These are phyloP conservation scores for Aspergillus brasiliensis DNA, from an alignment of 2,329 filamentous ascomycete genomes.

Conservation along the genomic window DNA sequence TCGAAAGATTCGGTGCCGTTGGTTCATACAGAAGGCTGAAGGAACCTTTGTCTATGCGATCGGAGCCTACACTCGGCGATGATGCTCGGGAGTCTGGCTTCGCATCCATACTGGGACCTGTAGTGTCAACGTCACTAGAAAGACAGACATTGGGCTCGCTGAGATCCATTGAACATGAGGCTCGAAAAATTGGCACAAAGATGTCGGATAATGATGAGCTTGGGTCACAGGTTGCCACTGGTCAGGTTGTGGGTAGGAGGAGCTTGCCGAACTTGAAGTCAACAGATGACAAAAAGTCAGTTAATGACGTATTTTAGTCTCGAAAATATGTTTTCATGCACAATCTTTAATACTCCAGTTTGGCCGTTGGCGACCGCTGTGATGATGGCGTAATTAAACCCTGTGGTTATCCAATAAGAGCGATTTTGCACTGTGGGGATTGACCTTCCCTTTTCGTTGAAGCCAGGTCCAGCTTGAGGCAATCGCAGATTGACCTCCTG, in stretches of 20 bases:
- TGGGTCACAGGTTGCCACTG: background rate
- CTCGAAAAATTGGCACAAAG: background rate
- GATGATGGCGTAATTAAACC: background rate
- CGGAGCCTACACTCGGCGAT: constrained; percentile 4
- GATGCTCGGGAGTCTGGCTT: constrained; percentile 5
- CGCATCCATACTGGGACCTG: constrained; percentile 1
- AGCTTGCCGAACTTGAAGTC: background rate
- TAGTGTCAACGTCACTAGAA: background rate
- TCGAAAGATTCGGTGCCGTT: constrained; percentile 20
- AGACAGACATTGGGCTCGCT: background rate
- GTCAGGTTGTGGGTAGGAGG: background rate
- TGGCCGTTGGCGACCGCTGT: background rate
- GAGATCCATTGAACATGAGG: background rate
- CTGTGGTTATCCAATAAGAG: background rate
- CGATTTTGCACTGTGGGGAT: background rate
- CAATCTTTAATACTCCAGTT: background rate
- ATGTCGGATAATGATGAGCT: background rate
- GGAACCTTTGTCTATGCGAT: constrained; percentile 19
- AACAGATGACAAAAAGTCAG: background rate
- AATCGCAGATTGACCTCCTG: no score
- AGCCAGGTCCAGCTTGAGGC: no score
- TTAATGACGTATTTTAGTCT: background rate
- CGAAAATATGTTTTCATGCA: no score
- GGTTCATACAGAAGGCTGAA: constrained; percentile 21
- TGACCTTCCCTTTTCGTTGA: background rate